Base-by-base conservation (phyloP, 106 monocot genomes). In the Ottelia alismoides region DNA sequence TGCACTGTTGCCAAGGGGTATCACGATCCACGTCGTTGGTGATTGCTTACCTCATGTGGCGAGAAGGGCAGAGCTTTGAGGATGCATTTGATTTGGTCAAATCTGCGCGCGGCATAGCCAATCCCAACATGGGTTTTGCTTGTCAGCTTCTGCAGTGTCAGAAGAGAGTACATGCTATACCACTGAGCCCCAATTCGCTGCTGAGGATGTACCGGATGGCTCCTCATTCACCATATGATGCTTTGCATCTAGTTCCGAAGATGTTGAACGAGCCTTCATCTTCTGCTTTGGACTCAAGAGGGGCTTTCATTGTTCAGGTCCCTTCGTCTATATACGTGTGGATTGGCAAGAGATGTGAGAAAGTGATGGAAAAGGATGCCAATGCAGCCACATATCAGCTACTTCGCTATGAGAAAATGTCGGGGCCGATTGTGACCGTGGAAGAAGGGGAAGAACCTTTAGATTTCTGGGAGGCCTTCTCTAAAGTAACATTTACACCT, bases 51-150 rank as follows among this genome's bases (percentile, higher is more conserved):
- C n/a, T n/a, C n/a, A n/a, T n/a, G n/a, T n/a, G n/a, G n/a, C n/a
- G n/a, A n/a, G n/a, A n/a, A n/a, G n/a, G n/a, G n/a, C n/a, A n/a
- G n/a, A n/a, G n/a, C n/a, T n/a, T n/a, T n/a, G n/a, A 92, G 22
- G 91, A 92, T 51, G 91, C 91, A 3, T 92, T 92, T 55, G 63
- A 78, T 53, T 73, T 81, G 55, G 91, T 92, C 17, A 92, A 92
- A 64, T 72, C 78, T 14, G 91, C 85, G 2, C 72, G 91, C 14
- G 76, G 91, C 21, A 92, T 92, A 9, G 85, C 91, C 3, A 85
- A 92, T 31, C 91, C 91, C 19, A 92, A 92, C 71, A 76, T 92
- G 75, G 91, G 91, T 30, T 92, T 92, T 27, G 75, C 91, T n/a
- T 85, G 85, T n/a, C n/a, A n/a, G n/a, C n/a, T n/a, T n/a, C n/a